Evolutionary conservation across 1,284 basidiomycete genomes (phyloP).

Genomic region (Ganoderma multipileum): DNA sequence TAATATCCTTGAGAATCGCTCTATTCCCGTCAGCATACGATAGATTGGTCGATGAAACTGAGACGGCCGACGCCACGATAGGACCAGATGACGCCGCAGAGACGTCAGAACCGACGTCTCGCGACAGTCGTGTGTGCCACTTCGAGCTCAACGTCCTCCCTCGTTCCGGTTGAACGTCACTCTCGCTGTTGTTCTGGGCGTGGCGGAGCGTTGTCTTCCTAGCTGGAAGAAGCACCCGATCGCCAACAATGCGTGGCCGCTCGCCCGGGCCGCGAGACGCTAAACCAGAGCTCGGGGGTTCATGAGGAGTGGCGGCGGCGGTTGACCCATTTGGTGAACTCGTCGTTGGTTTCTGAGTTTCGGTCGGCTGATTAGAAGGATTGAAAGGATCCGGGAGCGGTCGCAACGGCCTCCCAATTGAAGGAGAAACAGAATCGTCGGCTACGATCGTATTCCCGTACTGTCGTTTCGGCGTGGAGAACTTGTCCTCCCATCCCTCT

Average conservation of each 20-base stretch:
- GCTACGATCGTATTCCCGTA: constrained; percentile 4
- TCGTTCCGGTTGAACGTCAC: constrained; percentile 3
- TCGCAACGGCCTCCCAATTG: not conserved
- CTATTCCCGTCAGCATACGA: not conserved
- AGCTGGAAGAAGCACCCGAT: not conserved
- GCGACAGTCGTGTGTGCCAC: not conserved
- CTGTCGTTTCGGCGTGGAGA: constrained; percentile 26
- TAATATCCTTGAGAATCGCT: not conserved
- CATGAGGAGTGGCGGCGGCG: not conserved
- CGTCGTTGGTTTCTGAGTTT: not conserved
- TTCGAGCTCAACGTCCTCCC: constrained; percentile 13
- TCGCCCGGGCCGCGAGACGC: not conserved
- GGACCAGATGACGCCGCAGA: not conserved
- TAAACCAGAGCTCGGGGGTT: not conserved
- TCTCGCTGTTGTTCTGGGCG: constrained; percentile 1
- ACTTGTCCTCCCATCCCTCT: constrained; percentile 27
- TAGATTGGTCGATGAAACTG: not conserved
- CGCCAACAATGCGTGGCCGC: not conserved
- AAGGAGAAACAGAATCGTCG: constrained; percentile 9
- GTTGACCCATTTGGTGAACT: not conserved
- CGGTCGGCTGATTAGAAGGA: not conserved
- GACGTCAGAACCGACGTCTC: constrained; percentile 2
- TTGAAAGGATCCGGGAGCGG: not conserved
- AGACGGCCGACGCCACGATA: constrained; percentile 4
- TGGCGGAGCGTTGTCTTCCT: not conserved